phyloP scores from a whole-genome alignment of 257 asterid species.

The Penstemon eatonii region DNA sequence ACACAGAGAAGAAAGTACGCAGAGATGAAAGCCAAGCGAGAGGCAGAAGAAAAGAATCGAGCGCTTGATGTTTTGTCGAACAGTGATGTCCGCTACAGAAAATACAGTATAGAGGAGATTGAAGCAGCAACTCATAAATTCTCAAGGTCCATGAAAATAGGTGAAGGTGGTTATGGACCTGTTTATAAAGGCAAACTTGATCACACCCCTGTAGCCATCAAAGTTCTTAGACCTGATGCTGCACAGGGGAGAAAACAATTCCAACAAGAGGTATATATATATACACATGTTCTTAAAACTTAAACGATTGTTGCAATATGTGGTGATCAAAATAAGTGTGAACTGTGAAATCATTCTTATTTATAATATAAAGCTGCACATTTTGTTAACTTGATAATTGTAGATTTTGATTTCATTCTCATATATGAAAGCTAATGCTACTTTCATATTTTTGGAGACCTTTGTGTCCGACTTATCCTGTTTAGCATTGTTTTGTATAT shows the following conservation, averaged over 20 bases:
- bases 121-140: conserved; percentile 58
- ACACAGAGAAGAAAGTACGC: conserved; percentile 63
- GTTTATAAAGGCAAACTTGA: conserved; percentile 74
- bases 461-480: too few relatives aligned
- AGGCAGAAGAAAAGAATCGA: conserved; percentile 53
- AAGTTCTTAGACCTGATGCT: conserved; percentile 75
- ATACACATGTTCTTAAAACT: not conserved
- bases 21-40: conserved; percentile 56
- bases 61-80: conserved; percentile 49
- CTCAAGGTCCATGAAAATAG: conserved; percentile 51
- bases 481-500: too few relatives aligned
- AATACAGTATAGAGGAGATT: conserved; percentile 65
- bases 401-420: too few relatives aligned
- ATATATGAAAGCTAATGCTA: too few relatives aligned
- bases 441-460: too few relatives aligned
- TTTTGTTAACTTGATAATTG: too few relatives aligned
- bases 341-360: too few relatives aligned
- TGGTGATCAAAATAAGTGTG: too few relatives aligned
- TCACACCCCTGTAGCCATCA: conserved; percentile 81
- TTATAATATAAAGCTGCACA: too few relatives aligned
- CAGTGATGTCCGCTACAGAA: conserved; percentile 58
- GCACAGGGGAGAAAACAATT: conserved; percentile 77
- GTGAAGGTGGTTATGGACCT: conserved; percentile 95
- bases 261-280: conserved; percentile 68
- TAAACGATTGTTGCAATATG: not conserved